Evolutionary conservation across 2,329 filamentous ascomycete species (phyloP), one percentile per base, ranked within the genome.

Genomic region (Monilinia fructigena): DNA sequence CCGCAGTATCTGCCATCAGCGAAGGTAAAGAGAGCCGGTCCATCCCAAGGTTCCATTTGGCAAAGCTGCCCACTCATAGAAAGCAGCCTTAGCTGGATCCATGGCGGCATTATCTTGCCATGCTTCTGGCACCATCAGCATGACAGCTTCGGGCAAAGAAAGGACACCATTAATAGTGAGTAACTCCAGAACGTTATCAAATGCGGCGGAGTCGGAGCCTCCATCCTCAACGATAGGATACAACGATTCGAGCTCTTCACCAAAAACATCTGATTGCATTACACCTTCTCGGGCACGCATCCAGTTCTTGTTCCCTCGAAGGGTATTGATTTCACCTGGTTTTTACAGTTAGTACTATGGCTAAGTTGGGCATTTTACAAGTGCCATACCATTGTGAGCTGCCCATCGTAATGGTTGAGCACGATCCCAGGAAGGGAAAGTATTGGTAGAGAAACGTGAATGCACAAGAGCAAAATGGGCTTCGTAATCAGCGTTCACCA

Each of bases 61-160:
- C 94, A 98, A 98, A 72, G 93, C 93, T 75, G 94, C 94, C 93
- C 94, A 98, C 79, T 98, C 93, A 80, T 98, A 98, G 80, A 97
- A 98, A 62, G 94, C 94, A 67, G 93, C 91, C 82, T 98, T 98
- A 75, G 92, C 91, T 66, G 93, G 92, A 74, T 97, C 93, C 90
- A 98, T 96, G 68, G 88, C 83, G 48, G 88, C 82, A 79, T 97
- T 97, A 69, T 93, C 94, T 80, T 98, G 93, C 94, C 94, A 98
- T 68, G 94, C 94, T 80, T 98, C 94, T 28, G 94, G 94, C 60
- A 98, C 92, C 93, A 98, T 97, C 74, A 98, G 85, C 94, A 98
- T 98, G 73, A 98, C 91, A 61, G 94, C 94, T 79, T 98, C 94
- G 20, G 94, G 94, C 3, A 98, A 84, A 58, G 94, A 98, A 63